These are phyloP conservation scores for Plicaturopsis crispa DNA, from an alignment of 768 basidiomycete species.

Conservation along the genomic window DNA sequence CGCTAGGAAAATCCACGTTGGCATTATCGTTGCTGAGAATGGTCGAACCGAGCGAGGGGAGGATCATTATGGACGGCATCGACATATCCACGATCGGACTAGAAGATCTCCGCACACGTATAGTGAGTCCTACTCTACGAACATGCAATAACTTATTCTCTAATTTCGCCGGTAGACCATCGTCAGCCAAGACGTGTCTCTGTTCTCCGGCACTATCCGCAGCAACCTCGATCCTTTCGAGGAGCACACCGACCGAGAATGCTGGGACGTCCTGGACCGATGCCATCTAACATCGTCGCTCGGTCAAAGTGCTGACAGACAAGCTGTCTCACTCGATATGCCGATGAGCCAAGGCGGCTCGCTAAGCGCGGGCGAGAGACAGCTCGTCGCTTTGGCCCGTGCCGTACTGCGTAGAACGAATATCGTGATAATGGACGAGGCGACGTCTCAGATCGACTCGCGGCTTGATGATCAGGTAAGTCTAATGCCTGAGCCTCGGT, in stretches of 20 bases:
- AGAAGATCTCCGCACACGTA: conserved; percentile 56
- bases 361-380: conserved; percentile 72
- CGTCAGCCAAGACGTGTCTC: conserved; percentile 66
- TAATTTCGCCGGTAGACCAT: conserved; percentile 41
- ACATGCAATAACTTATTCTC: neutral
- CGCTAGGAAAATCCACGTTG: conserved; percentile 46
- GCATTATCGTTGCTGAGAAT: conserved; percentile 55
- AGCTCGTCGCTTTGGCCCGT: conserved; percentile 64
- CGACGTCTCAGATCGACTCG: conserved; percentile 71
- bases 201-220: conserved; percentile 67
- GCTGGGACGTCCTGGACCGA: conserved; percentile 55
- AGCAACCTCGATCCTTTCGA: conserved; percentile 68
- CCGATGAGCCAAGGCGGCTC: conserved; percentile 55
- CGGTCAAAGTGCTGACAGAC: conserved; percentile 16
- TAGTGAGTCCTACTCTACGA: conserved; percentile 30
- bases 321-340: conserved; percentile 40
- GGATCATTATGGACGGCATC: conserved; percentile 61
- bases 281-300: conserved; percentile 51
- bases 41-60: conserved; percentile 49
- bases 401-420: conserved; percentile 58
- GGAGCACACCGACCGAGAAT: conserved; percentile 51
- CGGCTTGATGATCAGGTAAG: conserved; percentile 59
- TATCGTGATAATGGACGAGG: conserved; percentile 70
- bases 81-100: conserved; percentile 63
- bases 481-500: neutral